Evolutionary conservation across 768 basidiomycete genomes (phyloP), one percentile per base, ranked within the genome.

Genomic region (Leccinum ochraceum): DNA sequence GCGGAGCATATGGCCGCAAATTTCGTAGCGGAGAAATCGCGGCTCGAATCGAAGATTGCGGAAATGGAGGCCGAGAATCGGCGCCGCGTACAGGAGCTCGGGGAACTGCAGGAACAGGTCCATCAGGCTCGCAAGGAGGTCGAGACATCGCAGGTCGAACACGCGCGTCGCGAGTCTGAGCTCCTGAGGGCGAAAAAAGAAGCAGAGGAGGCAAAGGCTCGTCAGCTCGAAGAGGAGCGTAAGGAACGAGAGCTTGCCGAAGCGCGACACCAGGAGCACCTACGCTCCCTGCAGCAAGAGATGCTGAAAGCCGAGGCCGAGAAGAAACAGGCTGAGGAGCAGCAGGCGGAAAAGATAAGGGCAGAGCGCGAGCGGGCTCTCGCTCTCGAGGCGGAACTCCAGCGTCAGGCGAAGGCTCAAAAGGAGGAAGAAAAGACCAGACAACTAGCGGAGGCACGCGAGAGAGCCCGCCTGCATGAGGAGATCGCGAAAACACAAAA

Each of bases 1-100:
- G 71, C 80, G 2, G 64, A 73, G 49, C 77, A 72, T n/a, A 72
- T 83, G 65, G 78, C 72, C 0, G 70, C 77, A 13, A 73, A 76
- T 30, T 81, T 78, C 60, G 54, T 63, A 51, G 70, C 73, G 28
- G 78, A 81, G 63, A 78, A 77, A 56, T 60, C 62, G 32, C 65
- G 75, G 37, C 75, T 75, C 3, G 69, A 74, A 57, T 70, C 70
- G 16, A 59, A 5, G 63, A 71, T 74, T 22, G 57, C 56, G 6
- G 51, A 60, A 54, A 74, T 74, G 73, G 73, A 74, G 55, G 37
- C 48, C 3, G 67, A 74, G 17, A 69, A 66, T 51, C 62, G 53
- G 42, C 66, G 56, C 14, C 60, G 44, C 7, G 22, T 63, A 9
- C 46, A 61, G 24, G 64, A 66, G 58, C 62, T 74, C 53, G 61